These are phyloP conservation scores for Candida ulmi DNA, from an alignment of 805 yeast genomes.

Conservation along the genomic window DNA sequence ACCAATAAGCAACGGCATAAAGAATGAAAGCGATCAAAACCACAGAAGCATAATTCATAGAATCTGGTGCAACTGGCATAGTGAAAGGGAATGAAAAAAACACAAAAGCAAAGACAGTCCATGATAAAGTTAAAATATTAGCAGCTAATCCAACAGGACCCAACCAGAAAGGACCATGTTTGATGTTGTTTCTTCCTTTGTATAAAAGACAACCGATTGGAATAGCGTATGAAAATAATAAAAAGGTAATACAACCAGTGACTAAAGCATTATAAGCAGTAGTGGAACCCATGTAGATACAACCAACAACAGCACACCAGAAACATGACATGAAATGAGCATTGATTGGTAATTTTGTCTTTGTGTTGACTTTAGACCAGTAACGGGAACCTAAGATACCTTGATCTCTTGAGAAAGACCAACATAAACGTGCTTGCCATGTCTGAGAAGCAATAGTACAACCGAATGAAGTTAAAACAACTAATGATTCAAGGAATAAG, in stretches of 20 bases:
- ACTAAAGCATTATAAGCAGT: slow-evolving; percentile 65
- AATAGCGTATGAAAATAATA: slow-evolving; percentile 49
- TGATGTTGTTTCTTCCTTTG: slow-evolving; percentile 45
- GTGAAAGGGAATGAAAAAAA: slow-evolving; percentile 60
- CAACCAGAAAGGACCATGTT: slow-evolving; percentile 62
- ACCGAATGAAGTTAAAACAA: slow-evolving; percentile 49
- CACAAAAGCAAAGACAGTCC: slow-evolving; percentile 54
- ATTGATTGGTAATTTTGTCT: slow-evolving; percentile 46
- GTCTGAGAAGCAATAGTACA: slow-evolving; percentile 59
- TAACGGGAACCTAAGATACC: slow-evolving; percentile 48
- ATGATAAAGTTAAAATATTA: slow-evolving; percentile 44
- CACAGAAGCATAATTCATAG: slow-evolving; percentile 65
- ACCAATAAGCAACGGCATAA: slow-evolving; percentile 49
- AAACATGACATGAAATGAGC: slow-evolving; percentile 50
- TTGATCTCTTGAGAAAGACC: slow-evolving; percentile 64
- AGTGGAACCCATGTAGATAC: slow-evolving; percentile 56
- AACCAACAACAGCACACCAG: slow-evolving; percentile 48
- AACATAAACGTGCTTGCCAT: slow-evolving; percentile 61
- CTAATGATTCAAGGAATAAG: slow-evolving; percentile 39
- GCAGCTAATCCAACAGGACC: slow-evolving; percentile 47
- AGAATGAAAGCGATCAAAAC: slow-evolving; percentile 42
- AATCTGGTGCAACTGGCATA: slow-evolving; percentile 52
- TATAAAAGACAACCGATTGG: slow-evolving; percentile 44
- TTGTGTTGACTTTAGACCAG: slow-evolving; percentile 41
- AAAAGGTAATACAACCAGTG: slow-evolving; percentile 51